Evolutionary conservation across 2,329 filamentous ascomycete species (phyloP).

Genomic region (Calonectria crousiana): DNA sequence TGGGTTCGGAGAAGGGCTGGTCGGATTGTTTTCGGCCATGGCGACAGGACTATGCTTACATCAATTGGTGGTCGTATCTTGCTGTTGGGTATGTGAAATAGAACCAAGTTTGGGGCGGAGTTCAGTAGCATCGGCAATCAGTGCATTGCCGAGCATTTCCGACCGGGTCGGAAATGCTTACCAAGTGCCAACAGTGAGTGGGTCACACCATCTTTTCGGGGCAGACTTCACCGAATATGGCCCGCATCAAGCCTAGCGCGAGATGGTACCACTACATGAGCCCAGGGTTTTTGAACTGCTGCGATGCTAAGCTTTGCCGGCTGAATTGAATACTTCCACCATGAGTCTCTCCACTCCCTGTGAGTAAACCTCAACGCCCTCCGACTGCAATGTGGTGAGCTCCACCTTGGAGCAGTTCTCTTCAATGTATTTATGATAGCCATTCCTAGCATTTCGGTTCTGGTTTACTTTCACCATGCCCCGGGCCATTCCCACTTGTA

Average conservation of each 20-base stretch:
- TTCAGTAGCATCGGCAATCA: not conserved
- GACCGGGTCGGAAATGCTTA: not conserved
- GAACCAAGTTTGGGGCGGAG: not conserved
- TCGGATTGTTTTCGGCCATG: not conserved
- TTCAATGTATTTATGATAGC: slow-evolving; percentile 3
- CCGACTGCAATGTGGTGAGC: slow-evolving; percentile 6
- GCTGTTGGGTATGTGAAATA: not conserved
- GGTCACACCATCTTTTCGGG: too few species aligned
- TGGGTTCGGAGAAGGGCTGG: not conserved
- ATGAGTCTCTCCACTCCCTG: slow-evolving; percentile 4
- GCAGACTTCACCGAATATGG: too few species aligned
- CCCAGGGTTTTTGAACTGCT: too few species aligned
- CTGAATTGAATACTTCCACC: slow-evolving; percentile 12
- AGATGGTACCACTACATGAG: too few species aligned
- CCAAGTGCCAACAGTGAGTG: too few species aligned
- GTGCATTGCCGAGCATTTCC: not conserved
- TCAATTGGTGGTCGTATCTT: not conserved
- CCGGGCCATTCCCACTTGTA: not conserved
- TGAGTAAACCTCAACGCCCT: slow-evolving; percentile 6
- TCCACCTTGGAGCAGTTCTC: slow-evolving; percentile 10
- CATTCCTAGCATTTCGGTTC: slow-evolving; percentile 8
- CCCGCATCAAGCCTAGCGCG: too few species aligned
- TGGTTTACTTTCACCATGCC: slow-evolving; percentile 15
- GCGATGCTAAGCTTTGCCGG: not conserved
- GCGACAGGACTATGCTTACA: not conserved